These are phyloP conservation scores for Maudiozyma barnettii DNA, from an alignment of 805 yeast species.

Conservation along the genomic window DNA sequence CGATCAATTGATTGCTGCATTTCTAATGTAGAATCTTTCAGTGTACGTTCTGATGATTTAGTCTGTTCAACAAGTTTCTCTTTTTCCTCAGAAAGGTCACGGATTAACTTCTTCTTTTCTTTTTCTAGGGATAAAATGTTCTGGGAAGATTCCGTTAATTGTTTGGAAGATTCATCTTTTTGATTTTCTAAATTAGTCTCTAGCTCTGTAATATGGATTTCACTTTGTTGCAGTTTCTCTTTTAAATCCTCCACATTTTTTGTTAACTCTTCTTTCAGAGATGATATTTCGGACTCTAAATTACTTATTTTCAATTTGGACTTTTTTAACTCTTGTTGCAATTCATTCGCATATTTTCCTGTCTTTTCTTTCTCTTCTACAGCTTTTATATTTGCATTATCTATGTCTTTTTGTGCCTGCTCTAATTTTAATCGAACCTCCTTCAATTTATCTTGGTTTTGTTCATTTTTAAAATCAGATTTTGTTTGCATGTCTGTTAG, in stretches of 20 bases:
- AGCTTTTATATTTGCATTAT: not conserved
- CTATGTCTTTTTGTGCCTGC: too few relatives aligned
- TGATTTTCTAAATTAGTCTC: not conserved
- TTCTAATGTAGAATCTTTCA: not conserved
- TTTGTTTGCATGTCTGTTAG: too few relatives aligned
- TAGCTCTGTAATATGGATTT: not conserved
- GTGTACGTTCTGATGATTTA: not conserved
- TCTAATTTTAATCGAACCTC: too few relatives aligned
- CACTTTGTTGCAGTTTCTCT: not conserved
- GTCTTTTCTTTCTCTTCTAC: not conserved
- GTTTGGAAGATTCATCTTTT: not conserved
- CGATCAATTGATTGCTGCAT: not conserved
- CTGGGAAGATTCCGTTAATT: not conserved
- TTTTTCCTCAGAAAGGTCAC: not conserved
- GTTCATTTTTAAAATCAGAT: too few relatives aligned
- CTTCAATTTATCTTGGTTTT: too few relatives aligned
- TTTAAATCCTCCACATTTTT: not conserved
- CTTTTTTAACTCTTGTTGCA: not conserved
- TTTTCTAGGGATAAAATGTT: not conserved
- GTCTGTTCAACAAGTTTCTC: not conserved
- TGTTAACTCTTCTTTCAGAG: not conserved
- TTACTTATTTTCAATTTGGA: not conserved
- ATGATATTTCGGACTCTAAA: not conserved
- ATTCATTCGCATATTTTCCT: not conserved
- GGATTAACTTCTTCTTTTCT: not conserved